These are phyloP conservation scores for Trypanosoma mega DNA, from an alignment of 208 protist genomes.

Conservation along the genomic window DNA sequence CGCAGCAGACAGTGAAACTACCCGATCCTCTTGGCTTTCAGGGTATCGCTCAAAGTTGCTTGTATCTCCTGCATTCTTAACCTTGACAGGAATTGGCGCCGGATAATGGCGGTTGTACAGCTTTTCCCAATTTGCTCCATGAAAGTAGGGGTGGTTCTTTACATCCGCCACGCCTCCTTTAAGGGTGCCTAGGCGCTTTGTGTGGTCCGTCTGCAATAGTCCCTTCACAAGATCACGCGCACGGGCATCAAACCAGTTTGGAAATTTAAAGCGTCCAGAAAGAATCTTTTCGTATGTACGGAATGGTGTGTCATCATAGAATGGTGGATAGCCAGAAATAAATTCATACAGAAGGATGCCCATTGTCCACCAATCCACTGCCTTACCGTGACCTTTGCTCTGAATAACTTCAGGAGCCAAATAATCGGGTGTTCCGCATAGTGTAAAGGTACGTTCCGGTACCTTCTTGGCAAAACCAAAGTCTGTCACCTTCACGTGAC, in stretches of 20 bases:
- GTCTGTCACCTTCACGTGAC: slow-evolving; percentile 87
- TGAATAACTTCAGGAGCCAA: slow-evolving; percentile 93
- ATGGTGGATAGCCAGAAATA: slow-evolving; percentile 91
- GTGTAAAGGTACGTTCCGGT: slow-evolving; percentile 76
- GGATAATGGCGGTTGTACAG: slow-evolving; percentile 77
- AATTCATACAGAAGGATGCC: slow-evolving; percentile 96
- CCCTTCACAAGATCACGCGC: slow-evolving; percentile 82
- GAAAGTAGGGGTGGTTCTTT: slow-evolving; percentile 95
- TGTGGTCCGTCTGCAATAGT: slow-evolving; percentile 87
- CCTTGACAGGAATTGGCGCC: slow-evolving; percentile 79
- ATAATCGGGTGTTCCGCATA: slow-evolving; percentile 90
- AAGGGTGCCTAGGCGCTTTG: slow-evolving; percentile 86
- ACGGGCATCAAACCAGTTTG: slow-evolving; percentile 79
- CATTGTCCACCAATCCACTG: slow-evolving; percentile 97
- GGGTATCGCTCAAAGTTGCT: slow-evolving; percentile 90
- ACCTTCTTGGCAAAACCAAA: slow-evolving; percentile 89
- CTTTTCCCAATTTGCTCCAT: slow-evolving; percentile 92
- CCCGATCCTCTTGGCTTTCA: slow-evolving; percentile 72
- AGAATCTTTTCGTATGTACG: slow-evolving; percentile 91
- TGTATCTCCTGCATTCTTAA: slow-evolving; percentile 75
- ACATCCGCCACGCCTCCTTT: slow-evolving; percentile 91
- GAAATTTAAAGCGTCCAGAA: slow-evolving; percentile 76
- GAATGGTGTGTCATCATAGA: slow-evolving; percentile 90
- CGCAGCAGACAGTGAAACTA: slow-evolving; percentile 47
- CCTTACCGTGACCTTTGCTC: slow-evolving; percentile 92